Conservation (phyloP, 2,329 filamentous ascomycete species). For the Cercospora zeae-maydis region DNA sequence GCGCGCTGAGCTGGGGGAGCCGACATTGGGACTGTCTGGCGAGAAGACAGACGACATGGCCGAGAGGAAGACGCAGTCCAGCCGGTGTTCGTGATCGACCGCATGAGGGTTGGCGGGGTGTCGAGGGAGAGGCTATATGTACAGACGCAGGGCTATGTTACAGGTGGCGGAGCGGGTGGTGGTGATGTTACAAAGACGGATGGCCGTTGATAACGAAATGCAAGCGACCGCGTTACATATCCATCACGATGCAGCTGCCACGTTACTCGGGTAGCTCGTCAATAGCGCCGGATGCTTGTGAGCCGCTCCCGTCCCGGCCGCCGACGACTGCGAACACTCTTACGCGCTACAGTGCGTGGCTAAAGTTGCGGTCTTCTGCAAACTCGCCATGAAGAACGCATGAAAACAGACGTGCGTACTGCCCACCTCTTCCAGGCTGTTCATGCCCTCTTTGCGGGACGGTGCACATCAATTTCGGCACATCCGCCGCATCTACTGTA, state of each 20-base stretch:
- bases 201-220: not conserved
- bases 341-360: not conserved
- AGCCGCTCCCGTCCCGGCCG: not conserved
- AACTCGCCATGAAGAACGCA: too few relatives aligned
- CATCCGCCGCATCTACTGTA: too few relatives aligned
- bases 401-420: too few relatives aligned
- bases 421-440: too few relatives aligned
- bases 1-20: conserved; percentile 40
- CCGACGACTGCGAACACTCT: not conserved
- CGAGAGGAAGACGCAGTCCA: conserved; percentile 13
- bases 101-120: conserved; percentile 20
- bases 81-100: conserved; percentile 13
- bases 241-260: not conserved
- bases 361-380: not conserved
- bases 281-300: not conserved
- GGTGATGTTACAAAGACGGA: not conserved
- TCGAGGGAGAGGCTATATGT: conserved; percentile 3
- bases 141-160: not conserved
- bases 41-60: conserved; percentile 39
- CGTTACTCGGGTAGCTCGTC: conserved; percentile 5
- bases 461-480: too few relatives aligned
- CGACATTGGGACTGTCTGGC: conserved; percentile 48
- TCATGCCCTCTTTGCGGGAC: too few relatives aligned
- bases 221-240: not conserved
- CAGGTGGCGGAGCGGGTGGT: not conserved